Conservation (phyloP, 176 grass and related monocot species). For the Bothriochloa decipiens region DNA sequence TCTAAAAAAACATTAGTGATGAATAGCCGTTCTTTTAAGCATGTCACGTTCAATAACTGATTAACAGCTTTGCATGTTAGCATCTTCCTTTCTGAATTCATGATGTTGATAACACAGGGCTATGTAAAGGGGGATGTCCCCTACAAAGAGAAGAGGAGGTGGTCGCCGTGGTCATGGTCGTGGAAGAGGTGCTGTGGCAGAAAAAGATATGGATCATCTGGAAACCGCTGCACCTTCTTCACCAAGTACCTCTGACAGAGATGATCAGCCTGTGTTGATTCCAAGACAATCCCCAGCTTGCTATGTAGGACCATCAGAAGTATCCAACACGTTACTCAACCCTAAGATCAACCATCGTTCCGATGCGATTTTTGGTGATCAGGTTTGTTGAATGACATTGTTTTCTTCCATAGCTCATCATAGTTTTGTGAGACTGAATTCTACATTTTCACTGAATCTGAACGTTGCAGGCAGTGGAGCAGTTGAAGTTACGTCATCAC, state of each 20-base stretch:
- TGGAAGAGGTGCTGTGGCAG: constrained; percentile 29
- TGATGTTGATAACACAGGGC: constrained; percentile 24
- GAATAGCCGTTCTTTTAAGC: not conserved
- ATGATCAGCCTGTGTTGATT: constrained; percentile 36
- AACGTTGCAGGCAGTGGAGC: constrained; percentile 52
- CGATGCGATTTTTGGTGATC: constrained; percentile 59
- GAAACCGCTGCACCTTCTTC: constrained; percentile 50
- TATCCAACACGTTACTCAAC: constrained; percentile 50
- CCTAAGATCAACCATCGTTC: constrained; percentile 68
- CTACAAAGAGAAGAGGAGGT: constrained; percentile 41
- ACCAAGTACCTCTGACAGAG: constrained; percentile 55
- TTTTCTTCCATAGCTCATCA: constrained; percentile 1
- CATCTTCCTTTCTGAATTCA: constrained; percentile 20
- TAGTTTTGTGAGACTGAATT: constrained; percentile 1
- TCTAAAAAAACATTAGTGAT: not conserved
- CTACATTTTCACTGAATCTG: not conserved
- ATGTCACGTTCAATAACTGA: not conserved
- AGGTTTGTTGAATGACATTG: constrained; percentile 41
- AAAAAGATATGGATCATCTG: constrained; percentile 35
- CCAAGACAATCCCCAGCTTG: constrained; percentile 29
- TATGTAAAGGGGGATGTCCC: constrained; percentile 37
- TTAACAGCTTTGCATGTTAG: constrained; percentile 1
- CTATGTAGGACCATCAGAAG: constrained; percentile 34
- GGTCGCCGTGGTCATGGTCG: constrained; percentile 32
- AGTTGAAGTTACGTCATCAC: constrained; percentile 67